Evolutionary conservation across 768 basidiomycete genomes (phyloP), one percentile per base, ranked within the genome.

Genomic region (Russula earlei): DNA sequence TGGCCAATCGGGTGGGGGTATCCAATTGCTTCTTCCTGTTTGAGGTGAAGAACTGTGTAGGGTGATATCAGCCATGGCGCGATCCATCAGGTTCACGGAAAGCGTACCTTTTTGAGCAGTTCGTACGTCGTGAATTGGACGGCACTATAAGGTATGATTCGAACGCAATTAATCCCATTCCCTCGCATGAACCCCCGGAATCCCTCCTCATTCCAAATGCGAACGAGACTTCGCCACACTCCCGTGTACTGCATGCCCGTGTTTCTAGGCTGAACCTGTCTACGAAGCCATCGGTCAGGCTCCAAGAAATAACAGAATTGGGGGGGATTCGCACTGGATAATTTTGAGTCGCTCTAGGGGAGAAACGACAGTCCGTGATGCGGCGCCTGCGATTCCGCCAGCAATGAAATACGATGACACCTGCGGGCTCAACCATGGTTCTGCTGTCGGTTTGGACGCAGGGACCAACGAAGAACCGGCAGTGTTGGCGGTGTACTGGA

Each of bases 181-280:
- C 95, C 95, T 62, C 90, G 77, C 93, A 97, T 93, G 69, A 83
- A 92, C 12, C 94, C 95, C 68, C 71, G 80, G 70, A 94, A 84
- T 8, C 95, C 95, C 69, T 98, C 95, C 67, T 97, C 93, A 61
- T 74, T 72, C 88, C 91, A 97, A 83, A 94, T 94, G 59, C 94
- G 81, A 17, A 78, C 77, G 43, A 95, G 78, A 62, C 87, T 89
- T 17, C 80, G 72, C 82, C 84, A 90, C 34, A 94, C 91, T 19
- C 91, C 91, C 63, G 76, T 82, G 71, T 94, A 94, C 64, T 86
- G 85, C 48, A 74, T 70, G 61, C 77, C 73, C 15, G 79, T 75
- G 27, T 76, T 70, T 43, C 71, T 77, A 25, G 83, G 85, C 67
- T 96, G 95, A n/a, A 91, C 91, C 74, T 97, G 94, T 67, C 93